A percentile compares a stretch with the other conserved stretches of the same genome.
Evolutionary conservation across 1,139 yeast genomes (phyloP).

Genomic region (Debaryomyces sp.): DNA sequence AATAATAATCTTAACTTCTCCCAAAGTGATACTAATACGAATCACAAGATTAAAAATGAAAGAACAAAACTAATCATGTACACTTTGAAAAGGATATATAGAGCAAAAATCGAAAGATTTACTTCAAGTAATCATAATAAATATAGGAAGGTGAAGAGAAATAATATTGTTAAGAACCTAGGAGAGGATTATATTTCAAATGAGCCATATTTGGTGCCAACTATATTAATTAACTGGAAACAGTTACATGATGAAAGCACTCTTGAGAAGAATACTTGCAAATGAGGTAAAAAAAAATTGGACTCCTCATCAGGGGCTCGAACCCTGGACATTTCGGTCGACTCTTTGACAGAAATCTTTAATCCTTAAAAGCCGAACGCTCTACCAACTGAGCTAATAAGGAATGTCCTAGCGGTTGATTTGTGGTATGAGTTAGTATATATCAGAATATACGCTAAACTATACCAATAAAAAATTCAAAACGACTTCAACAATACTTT

Average conservation of each 20-base stretch:
- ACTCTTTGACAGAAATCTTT: conserved; percentile 10
- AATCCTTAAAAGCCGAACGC: conserved; percentile 13
- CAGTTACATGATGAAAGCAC: not conserved
- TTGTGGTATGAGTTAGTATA: not conserved
- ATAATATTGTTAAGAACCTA: not conserved
- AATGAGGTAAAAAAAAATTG: not conserved
- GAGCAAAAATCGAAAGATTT: not conserved
- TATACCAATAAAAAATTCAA: too few relatives aligned
- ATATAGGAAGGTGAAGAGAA: not conserved
- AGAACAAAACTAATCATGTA: not conserved
- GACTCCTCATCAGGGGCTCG: conserved; percentile 14
- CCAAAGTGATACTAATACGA: not conserved
- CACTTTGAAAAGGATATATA: not conserved
- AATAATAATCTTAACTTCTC: not conserved
- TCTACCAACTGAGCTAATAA: conserved; percentile 13
- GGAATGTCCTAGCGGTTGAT: conserved; percentile 3
- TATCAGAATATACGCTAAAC: too few relatives aligned
- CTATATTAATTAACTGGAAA: not conserved
- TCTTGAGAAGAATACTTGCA: not conserved
- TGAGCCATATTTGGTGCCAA: not conserved
- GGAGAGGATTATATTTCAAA: conserved; percentile 2
- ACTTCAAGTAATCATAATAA: not conserved
- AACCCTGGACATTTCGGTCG: conserved; percentile 14
- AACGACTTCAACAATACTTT: too few relatives aligned
- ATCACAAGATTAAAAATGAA: not conserved